Percentiles rank a stretch among this genome's conserved stretches.
These are phyloP conservation scores for Quercus aquifolioides DNA, from an alignment of 306 rosid species.

Conservation along the genomic window DNA sequence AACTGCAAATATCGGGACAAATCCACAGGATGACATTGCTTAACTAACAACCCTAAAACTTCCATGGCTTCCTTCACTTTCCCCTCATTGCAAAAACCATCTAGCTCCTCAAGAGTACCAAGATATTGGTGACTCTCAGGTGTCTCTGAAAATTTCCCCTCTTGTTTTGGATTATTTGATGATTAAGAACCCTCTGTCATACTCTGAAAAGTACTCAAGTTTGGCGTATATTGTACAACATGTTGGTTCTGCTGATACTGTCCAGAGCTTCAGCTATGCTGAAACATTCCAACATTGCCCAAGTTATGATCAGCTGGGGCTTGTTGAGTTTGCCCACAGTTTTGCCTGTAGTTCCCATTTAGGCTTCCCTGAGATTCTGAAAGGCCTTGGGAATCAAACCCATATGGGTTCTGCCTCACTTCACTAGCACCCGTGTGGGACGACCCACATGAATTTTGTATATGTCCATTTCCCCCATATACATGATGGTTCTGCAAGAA, in stretches of 20 bases:
- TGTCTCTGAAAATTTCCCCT: constrained; percentile 18
- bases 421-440: constrained; percentile 25
- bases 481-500: too few species aligned
- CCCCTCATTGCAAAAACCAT: constrained; percentile 55
- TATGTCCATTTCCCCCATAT: constrained; percentile 4
- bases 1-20: too few species aligned
- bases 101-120: constrained; percentile 60
- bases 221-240: constrained; percentile 26
- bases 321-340: constrained; percentile 20
- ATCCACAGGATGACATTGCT: too few species aligned
- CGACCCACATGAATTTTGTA: constrained; percentile 16
- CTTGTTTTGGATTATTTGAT: constrained; percentile 28
- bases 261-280: constrained; percentile 27
- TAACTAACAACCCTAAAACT: too few species aligned
- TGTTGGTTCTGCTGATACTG: constrained; percentile 32
- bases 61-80: constrained; percentile 63
- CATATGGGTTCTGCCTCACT: constrained; percentile 26
- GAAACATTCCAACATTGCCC: constrained; percentile 14
- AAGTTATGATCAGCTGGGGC: constrained; percentile 14
- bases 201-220: constrained; percentile 26
- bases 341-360: neutral
- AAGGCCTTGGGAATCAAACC: constrained; percentile 19
- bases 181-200: constrained; percentile 24
- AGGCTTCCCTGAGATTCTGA: neutral
- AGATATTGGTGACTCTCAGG: neutral